Conservation (phyloP, 345 rosid species). For the Mercurialis annua region DNA sequence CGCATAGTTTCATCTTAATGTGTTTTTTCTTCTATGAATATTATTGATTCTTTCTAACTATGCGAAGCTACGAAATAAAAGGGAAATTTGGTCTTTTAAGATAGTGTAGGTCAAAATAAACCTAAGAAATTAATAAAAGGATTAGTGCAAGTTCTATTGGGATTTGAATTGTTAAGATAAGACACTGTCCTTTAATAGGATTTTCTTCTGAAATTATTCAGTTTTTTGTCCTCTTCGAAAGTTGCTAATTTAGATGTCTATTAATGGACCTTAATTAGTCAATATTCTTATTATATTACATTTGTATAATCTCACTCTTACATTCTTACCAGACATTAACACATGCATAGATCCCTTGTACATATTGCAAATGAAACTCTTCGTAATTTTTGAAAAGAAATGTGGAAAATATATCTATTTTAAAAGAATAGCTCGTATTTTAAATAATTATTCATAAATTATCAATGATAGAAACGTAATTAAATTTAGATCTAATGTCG, state of each 20-base stretch:
- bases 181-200: not conserved
- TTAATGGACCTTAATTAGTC: not conserved
- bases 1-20: no score
- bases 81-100: no score
- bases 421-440: no score
- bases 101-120: conserved; percentile 29
- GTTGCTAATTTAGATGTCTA: not conserved
- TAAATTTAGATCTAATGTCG: no score
- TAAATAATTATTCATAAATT: no score
- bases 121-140: conserved; percentile 20
- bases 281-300: not conserved
- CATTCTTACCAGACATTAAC: not conserved
- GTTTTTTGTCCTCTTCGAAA: conserved; percentile 19
- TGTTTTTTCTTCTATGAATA: no score
- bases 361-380: not conserved
- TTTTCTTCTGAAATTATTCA: conserved; percentile 11
- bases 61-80: no score
- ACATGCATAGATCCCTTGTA: conserved; percentile 9
- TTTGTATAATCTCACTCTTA: not conserved
- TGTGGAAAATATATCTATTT: no score
- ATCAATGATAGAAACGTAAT: no score
- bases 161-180: conserved; percentile 9
- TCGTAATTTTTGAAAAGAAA: no score
- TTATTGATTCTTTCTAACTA: no score
- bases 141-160: conserved; percentile 24